These are phyloP conservation scores for Mrakia blollopis DNA, from an alignment of 768 basidiomycete species.

Conservation along the genomic window DNA sequence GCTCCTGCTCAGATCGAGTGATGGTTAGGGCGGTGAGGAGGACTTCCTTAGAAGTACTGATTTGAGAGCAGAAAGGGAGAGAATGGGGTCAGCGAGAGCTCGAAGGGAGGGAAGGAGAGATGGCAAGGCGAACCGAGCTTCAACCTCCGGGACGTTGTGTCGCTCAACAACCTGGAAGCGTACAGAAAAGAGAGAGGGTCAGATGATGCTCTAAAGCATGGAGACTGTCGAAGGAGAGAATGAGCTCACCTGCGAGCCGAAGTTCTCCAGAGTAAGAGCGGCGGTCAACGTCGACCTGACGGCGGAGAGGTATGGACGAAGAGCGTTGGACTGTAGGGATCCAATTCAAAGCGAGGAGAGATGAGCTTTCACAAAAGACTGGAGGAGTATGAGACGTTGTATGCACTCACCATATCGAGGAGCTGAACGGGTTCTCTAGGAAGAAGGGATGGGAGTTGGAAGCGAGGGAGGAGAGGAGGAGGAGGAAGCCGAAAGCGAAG, in stretches of 20 bases:
- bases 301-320: slow-evolving; percentile 91
- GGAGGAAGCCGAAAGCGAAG: no score
- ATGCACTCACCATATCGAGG: no score
- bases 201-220: background rate
- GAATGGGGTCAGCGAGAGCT: background rate
- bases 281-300: slow-evolving; percentile 96
- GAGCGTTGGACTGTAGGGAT: slow-evolving; percentile 72
- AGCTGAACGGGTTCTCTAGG: no score
- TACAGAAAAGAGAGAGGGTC: background rate
- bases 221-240: background rate
- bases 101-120: background rate
- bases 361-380: no score
- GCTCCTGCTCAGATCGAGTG: slow-evolving; percentile 94
- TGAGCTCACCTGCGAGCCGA: slow-evolving; percentile 78
- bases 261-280: slow-evolving; percentile 93
- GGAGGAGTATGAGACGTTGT: no score
- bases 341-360: background rate
- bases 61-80: background rate
- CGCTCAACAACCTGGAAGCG: slow-evolving; percentile 79
- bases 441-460: no score
- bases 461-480: no score
- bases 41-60: slow-evolving; percentile 84
- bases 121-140: slow-evolving; percentile 61
- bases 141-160: slow-evolving; percentile 95
- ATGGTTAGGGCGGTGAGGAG: slow-evolving; percentile 88